These are phyloP conservation scores for Penicillium sp. DNA, from an alignment of 2,329 filamentous ascomycete genomes.

Conservation along the genomic window DNA sequence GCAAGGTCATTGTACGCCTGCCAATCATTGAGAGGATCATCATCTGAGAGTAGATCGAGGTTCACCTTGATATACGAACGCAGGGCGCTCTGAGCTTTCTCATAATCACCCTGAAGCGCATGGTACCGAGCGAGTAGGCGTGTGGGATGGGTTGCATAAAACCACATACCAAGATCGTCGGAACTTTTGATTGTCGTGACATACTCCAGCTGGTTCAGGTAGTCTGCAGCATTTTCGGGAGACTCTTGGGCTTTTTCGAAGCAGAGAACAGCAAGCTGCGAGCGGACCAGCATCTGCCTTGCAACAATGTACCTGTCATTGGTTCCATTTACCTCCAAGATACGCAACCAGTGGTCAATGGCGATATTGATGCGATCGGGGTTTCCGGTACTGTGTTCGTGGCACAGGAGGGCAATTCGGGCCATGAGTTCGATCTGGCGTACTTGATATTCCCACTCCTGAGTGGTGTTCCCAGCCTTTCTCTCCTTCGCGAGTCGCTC, in stretches of 20 bases:
- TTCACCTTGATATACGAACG: slow-evolving; percentile 25
- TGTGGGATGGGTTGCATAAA: not conserved
- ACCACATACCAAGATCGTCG: not conserved
- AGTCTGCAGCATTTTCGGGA: not conserved
- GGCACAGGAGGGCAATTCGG: slow-evolving; percentile 13
- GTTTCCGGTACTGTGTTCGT: slow-evolving; percentile 1
- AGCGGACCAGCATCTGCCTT: not conserved
- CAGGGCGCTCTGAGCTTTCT: slow-evolving; percentile 20
- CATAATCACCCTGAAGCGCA: slow-evolving; percentile 17
- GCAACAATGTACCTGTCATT: not conserved
- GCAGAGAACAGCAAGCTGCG: slow-evolving; percentile 10
- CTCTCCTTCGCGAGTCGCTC: slow-evolving; percentile 1
- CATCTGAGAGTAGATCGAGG: slow-evolving; percentile 32
- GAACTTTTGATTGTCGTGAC: not conserved
- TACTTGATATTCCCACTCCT: not conserved
- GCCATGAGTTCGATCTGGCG: slow-evolving; percentile 11
- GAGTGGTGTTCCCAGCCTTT: not conserved
- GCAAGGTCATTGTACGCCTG: slow-evolving; percentile 26
- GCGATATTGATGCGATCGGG: slow-evolving; percentile 9
- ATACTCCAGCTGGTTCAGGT: slow-evolving; percentile 14
- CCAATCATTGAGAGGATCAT: slow-evolving; percentile 34
- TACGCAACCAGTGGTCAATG: slow-evolving; percentile 10
- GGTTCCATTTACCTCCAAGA: slow-evolving; percentile 11
- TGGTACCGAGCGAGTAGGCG: slow-evolving; percentile 6
- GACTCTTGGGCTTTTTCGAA: slow-evolving; percentile 10